Evolutionary conservation across 2,329 filamentous ascomycete genomes (phyloP).

Genomic region (Xylariaceae sp.): DNA sequence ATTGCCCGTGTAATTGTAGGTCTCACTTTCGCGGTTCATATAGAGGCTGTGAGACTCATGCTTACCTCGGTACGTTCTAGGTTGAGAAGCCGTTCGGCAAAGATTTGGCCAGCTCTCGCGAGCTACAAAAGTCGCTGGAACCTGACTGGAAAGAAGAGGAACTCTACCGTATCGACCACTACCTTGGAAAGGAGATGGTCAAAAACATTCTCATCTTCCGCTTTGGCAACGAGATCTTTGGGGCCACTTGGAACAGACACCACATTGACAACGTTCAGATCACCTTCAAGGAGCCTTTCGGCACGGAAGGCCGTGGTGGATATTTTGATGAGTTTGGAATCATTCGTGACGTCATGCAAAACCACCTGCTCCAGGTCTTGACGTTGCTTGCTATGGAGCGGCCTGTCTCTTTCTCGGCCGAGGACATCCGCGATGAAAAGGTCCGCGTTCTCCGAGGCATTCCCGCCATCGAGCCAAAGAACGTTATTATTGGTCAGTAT

Average conservation of each 20-base stretch:
- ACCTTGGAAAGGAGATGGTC: conserved; percentile 99
- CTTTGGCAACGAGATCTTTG: conserved; percentile 98
- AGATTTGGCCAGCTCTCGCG: conserved; percentile 87
- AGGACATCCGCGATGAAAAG: conserved; percentile 98
- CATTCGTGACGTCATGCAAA: conserved; percentile 99
- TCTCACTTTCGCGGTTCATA: conserved; percentile 15
- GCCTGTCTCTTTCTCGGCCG: conserved; percentile 94
- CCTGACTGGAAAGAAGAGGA: conserved; percentile 99
- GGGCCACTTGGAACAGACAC: conserved; percentile 97
- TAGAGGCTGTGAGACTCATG: conserved; percentile 6
- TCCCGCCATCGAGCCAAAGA: conserved; percentile 94
- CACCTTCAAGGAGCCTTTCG: conserved; percentile 98
- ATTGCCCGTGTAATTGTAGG: conserved; percentile 90
- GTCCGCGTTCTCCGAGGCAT: conserved; percentile 92
- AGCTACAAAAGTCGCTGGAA: conserved; percentile 89
- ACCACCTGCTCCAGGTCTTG: conserved; percentile 93
- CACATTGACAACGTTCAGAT: conserved; percentile 99
- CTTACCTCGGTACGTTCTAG: conserved; percentile 39
- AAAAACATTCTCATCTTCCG: conserved; percentile 98
- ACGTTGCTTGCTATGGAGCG: conserved; percentile 97
- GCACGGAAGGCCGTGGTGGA: conserved; percentile 92
- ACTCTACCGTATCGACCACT: conserved; percentile 98
- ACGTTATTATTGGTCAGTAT: conserved; percentile 99
- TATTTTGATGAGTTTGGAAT: conserved; percentile 99
- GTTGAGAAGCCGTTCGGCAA: conserved; percentile 99